Percentiles rank a stretch among this genome's conserved stretches.
These are phyloP conservation scores for Inga oerstediana DNA, from an alignment of 306 rosid genomes.

Conservation along the genomic window DNA sequence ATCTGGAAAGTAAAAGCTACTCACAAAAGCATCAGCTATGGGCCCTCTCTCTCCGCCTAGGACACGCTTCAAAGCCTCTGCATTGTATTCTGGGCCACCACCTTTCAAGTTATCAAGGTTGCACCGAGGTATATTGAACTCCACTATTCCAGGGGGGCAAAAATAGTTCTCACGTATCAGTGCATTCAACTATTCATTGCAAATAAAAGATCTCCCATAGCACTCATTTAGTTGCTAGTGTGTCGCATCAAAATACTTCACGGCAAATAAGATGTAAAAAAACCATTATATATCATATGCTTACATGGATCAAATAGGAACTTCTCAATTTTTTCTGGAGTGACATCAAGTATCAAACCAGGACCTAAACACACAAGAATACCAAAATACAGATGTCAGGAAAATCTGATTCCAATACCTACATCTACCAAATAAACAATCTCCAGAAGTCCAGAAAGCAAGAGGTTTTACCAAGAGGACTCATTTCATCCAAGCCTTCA, in stretches of 20 bases:
- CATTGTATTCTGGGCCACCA: conserved; percentile 78
- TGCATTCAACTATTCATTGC: conserved; percentile 23
- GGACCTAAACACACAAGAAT: conserved; percentile 61
- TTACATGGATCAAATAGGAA: conserved; percentile 91
- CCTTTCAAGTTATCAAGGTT: conserved; percentile 71
- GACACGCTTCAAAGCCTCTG: conserved; percentile 68
- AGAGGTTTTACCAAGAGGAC: conserved; percentile 79
- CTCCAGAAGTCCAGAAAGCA: conserved; percentile 26
- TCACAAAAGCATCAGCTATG: conserved; percentile 85
- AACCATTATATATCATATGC: conserved; percentile 39
- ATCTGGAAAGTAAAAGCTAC: conserved; percentile 38
- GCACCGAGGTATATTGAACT: conserved; percentile 88
- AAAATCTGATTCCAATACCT: conserved; percentile 15
- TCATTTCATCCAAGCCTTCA: conserved; percentile 95
- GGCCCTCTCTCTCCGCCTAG: conserved; percentile 82
- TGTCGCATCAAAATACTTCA: conserved; percentile 26
- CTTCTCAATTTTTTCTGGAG: conserved; percentile 69
- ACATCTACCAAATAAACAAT: conserved; percentile 10
- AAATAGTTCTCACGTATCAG: conserved; percentile 20
- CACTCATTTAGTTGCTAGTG: conserved; percentile 26
- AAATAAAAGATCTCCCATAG: conserved; percentile 27
- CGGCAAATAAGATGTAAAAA: conserved; percentile 8
- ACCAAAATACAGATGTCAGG: neutral
- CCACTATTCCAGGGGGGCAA: conserved; percentile 52
- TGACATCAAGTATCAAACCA: conserved; percentile 82